phyloP scores from a whole-genome alignment of 2,329 filamentous ascomycete genomes.

The Pseudocercospora cruenta region DNA sequence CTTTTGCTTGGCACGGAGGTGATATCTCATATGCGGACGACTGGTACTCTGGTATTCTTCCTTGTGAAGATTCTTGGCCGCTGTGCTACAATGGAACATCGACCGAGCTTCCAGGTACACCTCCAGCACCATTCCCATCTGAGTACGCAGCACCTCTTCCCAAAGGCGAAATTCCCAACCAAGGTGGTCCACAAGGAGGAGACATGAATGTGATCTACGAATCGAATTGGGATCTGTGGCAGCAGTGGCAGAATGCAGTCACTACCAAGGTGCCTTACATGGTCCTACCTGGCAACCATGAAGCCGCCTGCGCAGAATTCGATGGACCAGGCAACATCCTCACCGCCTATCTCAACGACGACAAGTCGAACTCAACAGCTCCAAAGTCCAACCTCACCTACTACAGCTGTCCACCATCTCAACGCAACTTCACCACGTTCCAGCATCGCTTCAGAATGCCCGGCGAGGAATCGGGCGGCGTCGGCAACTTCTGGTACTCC shows the following conservation, averaged over 20 bases:
- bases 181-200: constrained; percentile 53
- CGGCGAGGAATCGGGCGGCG: constrained; percentile 51
- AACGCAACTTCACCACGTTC: constrained; percentile 57
- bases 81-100: constrained; percentile 58
- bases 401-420: constrained; percentile 57
- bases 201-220: constrained; percentile 57
- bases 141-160: constrained; percentile 53
- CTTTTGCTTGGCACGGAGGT: constrained; percentile 59
- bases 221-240: constrained; percentile 58
- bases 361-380: constrained; percentile 48
- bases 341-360: constrained; percentile 53
- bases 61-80: constrained; percentile 52
- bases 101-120: constrained; percentile 45
- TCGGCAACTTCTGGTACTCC: constrained; percentile 59
- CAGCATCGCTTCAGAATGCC: constrained; percentile 59
- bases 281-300: constrained; percentile 57
- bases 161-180: constrained; percentile 49
- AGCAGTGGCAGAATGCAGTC: constrained; percentile 53
- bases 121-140: constrained; percentile 40
- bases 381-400: constrained; percentile 48
- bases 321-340: constrained; percentile 51
- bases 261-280: constrained; percentile 54
- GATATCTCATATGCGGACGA: constrained; percentile 57
- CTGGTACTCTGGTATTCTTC: constrained; percentile 56
- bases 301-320: constrained; percentile 54